Evolutionary conservation across 2,329 filamentous ascomycete genomes (phyloP).

Genomic region (Karstenula rhodostoma): DNA sequence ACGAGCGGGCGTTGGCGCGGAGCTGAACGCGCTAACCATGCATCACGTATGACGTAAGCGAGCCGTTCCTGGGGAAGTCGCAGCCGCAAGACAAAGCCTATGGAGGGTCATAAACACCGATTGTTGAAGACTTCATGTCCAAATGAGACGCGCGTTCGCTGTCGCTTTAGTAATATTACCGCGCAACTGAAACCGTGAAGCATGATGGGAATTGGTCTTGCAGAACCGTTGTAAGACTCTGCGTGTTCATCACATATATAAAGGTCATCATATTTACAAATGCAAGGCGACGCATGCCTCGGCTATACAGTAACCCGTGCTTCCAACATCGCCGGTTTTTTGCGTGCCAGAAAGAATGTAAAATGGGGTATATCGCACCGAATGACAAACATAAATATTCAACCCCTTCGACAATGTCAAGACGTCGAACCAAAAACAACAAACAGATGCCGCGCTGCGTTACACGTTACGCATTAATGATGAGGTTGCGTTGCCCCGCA

Average conservation of each 20-base stretch:
- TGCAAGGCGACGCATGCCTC: background rate
- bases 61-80: background rate
- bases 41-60: slow-evolving; percentile 8
- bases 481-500: slow-evolving; percentile 71
- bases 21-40: slow-evolving; percentile 6
- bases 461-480: slow-evolving; percentile 56
- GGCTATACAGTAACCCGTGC: background rate
- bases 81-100: background rate
- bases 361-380: slow-evolving; percentile 22
- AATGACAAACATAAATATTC: slow-evolving; percentile 8
- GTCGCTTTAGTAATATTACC: background rate
- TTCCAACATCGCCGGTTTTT: slow-evolving; percentile 1
- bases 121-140: background rate
- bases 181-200: background rate
- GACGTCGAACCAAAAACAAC: background rate
- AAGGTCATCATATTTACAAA: slow-evolving; percentile 11
- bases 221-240: background rate
- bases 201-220: background rate
- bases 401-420: background rate
- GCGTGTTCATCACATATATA: slow-evolving; percentile 3
- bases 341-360: slow-evolving; percentile 17
- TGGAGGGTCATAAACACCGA: background rate
- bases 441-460: slow-evolving; percentile 10
- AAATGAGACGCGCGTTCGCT: background rate
- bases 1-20: background rate